phyloP scores from a whole-genome alignment of 306 rosid species.

The Cucurbita maxima region DNA sequence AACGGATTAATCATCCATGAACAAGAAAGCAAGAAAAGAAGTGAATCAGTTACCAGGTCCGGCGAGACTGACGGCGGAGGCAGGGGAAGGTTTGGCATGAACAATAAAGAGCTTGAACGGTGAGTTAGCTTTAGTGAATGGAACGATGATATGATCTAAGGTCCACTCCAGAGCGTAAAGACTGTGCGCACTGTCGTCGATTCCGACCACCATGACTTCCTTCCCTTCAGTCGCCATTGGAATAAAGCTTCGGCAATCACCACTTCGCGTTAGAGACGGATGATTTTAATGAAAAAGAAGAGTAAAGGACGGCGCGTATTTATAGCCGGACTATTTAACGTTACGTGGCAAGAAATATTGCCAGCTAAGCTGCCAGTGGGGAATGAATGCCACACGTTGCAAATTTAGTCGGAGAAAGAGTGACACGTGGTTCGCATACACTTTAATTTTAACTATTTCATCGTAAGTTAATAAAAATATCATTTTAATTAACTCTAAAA shows the following conservation, averaged over 20 bases:
- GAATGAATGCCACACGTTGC: not conserved
- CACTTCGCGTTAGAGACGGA: not conserved
- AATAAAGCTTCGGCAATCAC: not conserved
- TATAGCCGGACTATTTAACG: not conserved
- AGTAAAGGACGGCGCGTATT: not conserved
- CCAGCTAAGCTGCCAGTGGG: not conserved
- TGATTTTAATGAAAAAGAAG: not conserved
- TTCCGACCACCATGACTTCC: constrained; percentile 51
- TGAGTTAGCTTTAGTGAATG: constrained; percentile 7
- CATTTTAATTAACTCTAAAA: too few relatives aligned
- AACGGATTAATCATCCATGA: not conserved
- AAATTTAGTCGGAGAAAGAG: not conserved
- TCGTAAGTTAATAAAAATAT: too few relatives aligned
- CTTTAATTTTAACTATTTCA: too few relatives aligned
- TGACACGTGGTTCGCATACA: too few relatives aligned
- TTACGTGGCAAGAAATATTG: not conserved
- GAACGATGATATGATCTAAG: constrained; percentile 26
- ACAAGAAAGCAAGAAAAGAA: not conserved
- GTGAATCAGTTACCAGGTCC: constrained; percentile 16
- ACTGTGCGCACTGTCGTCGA: constrained; percentile 56
- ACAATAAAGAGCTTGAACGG: constrained; percentile 30
- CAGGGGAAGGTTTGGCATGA: constrained; percentile 24
- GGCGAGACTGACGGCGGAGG: constrained; percentile 15
- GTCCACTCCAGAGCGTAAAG: constrained; percentile 34
- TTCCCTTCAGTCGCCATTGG: constrained; percentile 22